Evolutionary conservation across 345 rosid species (phyloP).

Genomic region (Melaleuca quinquenervia): DNA sequence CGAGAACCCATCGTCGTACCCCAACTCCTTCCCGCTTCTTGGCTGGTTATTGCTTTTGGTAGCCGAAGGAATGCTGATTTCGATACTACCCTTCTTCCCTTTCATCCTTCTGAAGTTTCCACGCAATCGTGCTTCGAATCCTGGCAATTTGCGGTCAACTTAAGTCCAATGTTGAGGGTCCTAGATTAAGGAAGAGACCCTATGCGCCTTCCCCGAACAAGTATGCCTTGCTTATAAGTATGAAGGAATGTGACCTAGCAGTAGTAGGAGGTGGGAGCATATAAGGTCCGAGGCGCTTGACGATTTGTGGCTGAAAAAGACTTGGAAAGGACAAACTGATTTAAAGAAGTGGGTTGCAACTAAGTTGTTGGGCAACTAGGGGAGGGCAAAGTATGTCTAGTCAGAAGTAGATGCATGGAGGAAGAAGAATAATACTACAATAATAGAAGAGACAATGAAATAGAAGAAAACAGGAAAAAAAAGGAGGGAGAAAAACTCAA

Average conservation of each 20-base stretch:
- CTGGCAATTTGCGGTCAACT: background rate
- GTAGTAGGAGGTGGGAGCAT: background rate
- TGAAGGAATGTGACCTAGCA: background rate
- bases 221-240: background rate
- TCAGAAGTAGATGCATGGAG: constrained; percentile 14
- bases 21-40: background rate
- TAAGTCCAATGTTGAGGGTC: background rate
- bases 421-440: constrained; percentile 25
- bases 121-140: background rate
- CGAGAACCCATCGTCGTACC: constrained; percentile 1
- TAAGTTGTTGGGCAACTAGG: constrained; percentile 20
- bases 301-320: background rate
- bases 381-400: constrained; percentile 18
- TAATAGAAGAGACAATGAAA: constrained; percentile 33
- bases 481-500: background rate
- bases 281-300: background rate
- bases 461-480: background rate
- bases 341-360: constrained; percentile 14
- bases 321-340: constrained; percentile 1
- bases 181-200: background rate
- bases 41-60: constrained; percentile 9
- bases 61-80: constrained; percentile 22
- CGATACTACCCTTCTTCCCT: constrained; percentile 38
- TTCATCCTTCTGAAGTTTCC: constrained; percentile 27
- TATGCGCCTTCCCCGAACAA: background rate